A percentile compares a stretch with the other conserved stretches of the same genome.
These are phyloP conservation scores for Lyophyllum semitale DNA, from an alignment of 768 basidiomycete genomes.

Conservation along the genomic window DNA sequence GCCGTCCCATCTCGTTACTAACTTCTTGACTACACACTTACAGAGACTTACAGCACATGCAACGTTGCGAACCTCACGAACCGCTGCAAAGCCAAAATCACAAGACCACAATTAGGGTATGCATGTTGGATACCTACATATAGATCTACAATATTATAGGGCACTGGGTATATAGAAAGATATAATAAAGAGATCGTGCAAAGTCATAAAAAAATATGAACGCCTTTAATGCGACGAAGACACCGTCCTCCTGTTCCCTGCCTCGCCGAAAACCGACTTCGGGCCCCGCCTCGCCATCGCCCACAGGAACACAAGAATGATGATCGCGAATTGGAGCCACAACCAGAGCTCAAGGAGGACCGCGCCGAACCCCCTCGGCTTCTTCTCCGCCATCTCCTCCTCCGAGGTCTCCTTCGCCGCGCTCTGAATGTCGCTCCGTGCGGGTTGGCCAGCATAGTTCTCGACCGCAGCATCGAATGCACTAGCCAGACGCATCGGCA, in stretches of 20 bases:
- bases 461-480: constrained; percentile 50
- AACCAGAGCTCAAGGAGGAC: constrained; percentile 78
- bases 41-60: no score
- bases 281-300: constrained; percentile 81
- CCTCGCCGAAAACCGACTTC: constrained; percentile 60
- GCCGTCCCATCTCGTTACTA: no score
- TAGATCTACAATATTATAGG: not conserved
- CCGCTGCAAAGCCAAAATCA: not conserved
- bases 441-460: constrained; percentile 27
- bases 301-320: constrained; percentile 77
- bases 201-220: constrained; percentile 2
- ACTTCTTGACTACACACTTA: no score
- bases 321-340: constrained; percentile 79
- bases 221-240: constrained; percentile 10
- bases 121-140: no score
- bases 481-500: constrained; percentile 41
- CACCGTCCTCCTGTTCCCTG: constrained; percentile 26
- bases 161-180: constrained; percentile 7
- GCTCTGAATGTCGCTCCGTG: constrained; percentile 3
- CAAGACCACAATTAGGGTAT: no score
- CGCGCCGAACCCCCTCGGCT: constrained; percentile 27
- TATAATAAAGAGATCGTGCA: not conserved
- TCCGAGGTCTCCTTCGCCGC: not conserved
- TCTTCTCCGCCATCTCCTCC: constrained; percentile 18
- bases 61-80: no score